Evolutionary conservation across 768 basidiomycete genomes (phyloP).

Genomic region (Fomitopsis pulvina): DNA sequence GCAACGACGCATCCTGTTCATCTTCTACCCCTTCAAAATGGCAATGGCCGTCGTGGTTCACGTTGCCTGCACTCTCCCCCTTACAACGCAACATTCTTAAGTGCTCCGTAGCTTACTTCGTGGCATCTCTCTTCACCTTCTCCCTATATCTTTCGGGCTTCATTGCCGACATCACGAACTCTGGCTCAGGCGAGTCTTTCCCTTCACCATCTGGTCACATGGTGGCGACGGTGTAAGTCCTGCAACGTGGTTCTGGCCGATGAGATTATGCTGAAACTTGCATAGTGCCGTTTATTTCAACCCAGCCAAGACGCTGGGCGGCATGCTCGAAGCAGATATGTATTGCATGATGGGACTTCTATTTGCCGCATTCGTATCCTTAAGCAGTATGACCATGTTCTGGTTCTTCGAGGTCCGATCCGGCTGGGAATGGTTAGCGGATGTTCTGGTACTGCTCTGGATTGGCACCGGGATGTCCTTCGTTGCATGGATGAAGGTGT

Average conservation of each 20-base stretch:
- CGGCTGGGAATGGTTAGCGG: constrained; percentile 71
- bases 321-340: constrained; percentile 86
- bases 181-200: constrained; percentile 35
- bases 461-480: constrained; percentile 76
- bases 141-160: constrained; percentile 64
- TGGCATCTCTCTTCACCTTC: constrained; percentile 92
- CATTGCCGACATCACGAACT: constrained; percentile 54
- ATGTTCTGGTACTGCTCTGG: constrained; percentile 71
- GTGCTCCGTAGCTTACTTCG: constrained; percentile 85
- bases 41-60: not conserved
- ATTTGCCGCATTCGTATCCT: constrained; percentile 66
- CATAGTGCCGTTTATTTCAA: constrained; percentile 71
- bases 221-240: constrained; percentile 86
- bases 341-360: constrained; percentile 68
- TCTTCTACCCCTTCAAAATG: not conserved
- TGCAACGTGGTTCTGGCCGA: not conserved
- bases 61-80: constrained; percentile 35
- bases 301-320: constrained; percentile 89
- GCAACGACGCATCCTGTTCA: not conserved
- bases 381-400: constrained; percentile 72
- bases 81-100: constrained; percentile 76
- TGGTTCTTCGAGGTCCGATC: constrained; percentile 69
- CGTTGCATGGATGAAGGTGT: constrained; percentile 87
- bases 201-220: constrained; percentile 83
- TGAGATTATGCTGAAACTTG: not conserved